These are phyloP conservation scores for Rhododendron ovatum DNA, from an alignment of 148 eudicot genomes.

Conservation along the genomic window DNA sequence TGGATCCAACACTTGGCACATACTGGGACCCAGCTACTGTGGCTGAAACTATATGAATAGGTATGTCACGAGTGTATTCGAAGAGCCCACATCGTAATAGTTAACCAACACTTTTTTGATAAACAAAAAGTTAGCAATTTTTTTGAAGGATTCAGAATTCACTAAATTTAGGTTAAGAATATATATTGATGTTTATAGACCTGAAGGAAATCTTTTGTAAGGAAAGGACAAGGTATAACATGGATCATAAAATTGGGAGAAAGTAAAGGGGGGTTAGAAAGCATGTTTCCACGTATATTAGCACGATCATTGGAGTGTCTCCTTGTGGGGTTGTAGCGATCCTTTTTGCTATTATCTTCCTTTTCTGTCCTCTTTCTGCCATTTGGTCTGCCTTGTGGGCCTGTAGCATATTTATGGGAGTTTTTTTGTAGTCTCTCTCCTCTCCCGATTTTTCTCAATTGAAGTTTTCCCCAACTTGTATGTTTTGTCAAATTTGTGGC, in stretches of 20 bases:
- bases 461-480: not conserved
- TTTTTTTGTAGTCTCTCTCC: not conserved
- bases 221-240: not conserved
- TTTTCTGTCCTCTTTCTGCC: not conserved
- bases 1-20: not conserved
- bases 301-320: not conserved
- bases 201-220: not conserved
- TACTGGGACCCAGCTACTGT: too few relatives aligned
- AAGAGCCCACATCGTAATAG: not conserved
- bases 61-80: too few relatives aligned
- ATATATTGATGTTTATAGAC: too few relatives aligned
- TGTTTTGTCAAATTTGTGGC: not conserved
- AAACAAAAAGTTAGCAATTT: not conserved
- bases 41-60: too few relatives aligned
- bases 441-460: not conserved
- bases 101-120: not conserved
- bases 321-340: not conserved
- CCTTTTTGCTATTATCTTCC: not conserved
- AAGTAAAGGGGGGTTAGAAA: not conserved
- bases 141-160: too few relatives aligned
- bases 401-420: not conserved
- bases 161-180: too few relatives aligned
- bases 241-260: not conserved
- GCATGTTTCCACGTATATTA: not conserved
- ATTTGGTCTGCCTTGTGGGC: not conserved